These are phyloP conservation scores for Scleroderma bovista DNA, from an alignment of 768 basidiomycete species.

Conservation along the genomic window DNA sequence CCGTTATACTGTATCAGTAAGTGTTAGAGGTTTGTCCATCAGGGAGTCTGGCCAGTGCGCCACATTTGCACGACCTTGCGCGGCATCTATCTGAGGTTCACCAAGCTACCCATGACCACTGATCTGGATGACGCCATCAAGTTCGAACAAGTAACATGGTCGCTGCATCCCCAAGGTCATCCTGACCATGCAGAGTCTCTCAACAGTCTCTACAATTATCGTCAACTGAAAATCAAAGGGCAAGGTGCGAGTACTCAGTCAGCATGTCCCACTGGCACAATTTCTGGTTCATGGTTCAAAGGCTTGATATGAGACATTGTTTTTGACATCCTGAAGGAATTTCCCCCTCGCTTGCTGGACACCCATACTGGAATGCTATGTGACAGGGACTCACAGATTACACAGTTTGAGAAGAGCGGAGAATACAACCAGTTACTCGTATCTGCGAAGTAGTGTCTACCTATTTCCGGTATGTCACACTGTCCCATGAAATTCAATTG, in stretches of 20 bases:
- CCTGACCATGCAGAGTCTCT: not conserved
- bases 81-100: not conserved
- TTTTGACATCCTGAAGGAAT: not conserved
- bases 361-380: not conserved
- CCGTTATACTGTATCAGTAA: conserved; percentile 9
- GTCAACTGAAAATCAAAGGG: not conserved
- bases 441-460: not conserved
- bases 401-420: not conserved
- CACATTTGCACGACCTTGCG: not conserved
- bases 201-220: not conserved
- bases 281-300: not conserved
- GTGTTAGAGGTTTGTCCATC: conserved; percentile 8
- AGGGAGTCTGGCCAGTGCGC: not conserved
- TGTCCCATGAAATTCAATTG: not conserved
- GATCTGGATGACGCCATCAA: not conserved
- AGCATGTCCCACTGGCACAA: no score
- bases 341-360: not conserved
- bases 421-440: not conserved
- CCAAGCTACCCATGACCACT: not conserved
- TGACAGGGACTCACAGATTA: not conserved
- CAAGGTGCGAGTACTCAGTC: not conserved
- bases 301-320: not conserved
- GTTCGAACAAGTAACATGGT: not conserved
- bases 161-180: not conserved
- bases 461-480: not conserved